These are phyloP conservation scores for Dothideomycetidae sp. DNA, from an alignment of 2,329 filamentous ascomycete species.

Conservation along the genomic window DNA sequence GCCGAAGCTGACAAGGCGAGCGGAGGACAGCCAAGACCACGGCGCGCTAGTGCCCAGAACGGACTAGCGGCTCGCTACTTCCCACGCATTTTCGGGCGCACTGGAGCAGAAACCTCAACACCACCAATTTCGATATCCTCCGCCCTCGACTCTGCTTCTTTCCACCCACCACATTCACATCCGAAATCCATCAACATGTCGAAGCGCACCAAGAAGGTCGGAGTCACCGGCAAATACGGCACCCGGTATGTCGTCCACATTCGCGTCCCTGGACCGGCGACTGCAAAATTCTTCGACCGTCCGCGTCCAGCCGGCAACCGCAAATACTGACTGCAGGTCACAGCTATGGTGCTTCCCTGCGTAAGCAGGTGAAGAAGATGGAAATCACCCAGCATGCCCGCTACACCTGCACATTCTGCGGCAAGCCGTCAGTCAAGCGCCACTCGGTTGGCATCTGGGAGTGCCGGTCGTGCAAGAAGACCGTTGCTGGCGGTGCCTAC, in stretches of 20 bases:
- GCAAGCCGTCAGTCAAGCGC: conserved; percentile 67
- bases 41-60: not conserved
- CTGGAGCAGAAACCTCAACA: not conserved
- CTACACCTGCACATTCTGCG: conserved; percentile 97
- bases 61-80: not conserved
- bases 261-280: conserved; percentile 7
- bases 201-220: conserved; percentile 96
- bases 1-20: too few species aligned
- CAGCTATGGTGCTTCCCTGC: conserved; percentile 97
- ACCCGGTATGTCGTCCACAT: conserved; percentile 63
- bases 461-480: conserved; percentile 92
- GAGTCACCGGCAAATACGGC: conserved; percentile 98
- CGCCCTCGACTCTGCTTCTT: conserved; percentile 7
- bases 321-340: conserved; percentile 1
- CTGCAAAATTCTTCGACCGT: too few species aligned
- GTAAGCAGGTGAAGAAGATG: conserved; percentile 99
- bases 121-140: conserved; percentile 6
- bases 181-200: conserved; percentile 52
- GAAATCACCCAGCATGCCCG: conserved; percentile 97
- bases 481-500: conserved; percentile 85
- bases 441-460: conserved; percentile 91
- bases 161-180: conserved; percentile 11
- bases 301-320: not conserved
- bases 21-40: too few species aligned
- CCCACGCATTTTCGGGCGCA: not conserved